Evolutionary conservation across 2,329 filamentous ascomycete genomes (phyloP), one percentile per base, ranked within the genome.

Genomic region (Pseudopyrenochaeta lycopersici): DNA sequence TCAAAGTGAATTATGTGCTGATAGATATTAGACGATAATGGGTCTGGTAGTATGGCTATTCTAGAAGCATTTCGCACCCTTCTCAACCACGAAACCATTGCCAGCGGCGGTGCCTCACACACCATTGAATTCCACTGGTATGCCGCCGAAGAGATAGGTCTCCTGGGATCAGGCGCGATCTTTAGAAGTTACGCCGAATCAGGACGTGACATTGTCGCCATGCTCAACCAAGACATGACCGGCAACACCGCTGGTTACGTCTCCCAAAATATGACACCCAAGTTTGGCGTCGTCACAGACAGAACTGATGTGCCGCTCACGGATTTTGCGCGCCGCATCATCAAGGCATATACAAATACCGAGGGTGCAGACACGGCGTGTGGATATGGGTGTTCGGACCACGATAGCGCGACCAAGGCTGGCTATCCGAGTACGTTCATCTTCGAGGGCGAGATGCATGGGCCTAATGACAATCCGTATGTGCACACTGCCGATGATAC

Each of bases 51-150:
- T 2, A 91, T 97, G 31, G 97, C 93, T 15, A 97, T 96, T 64
- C 85, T 97, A 46, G 93, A 97, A 77, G 90, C 92, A 2, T 85
- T 97, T 71, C 86, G 91, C 29, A 88, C 90, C 32, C 82, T 97
- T 12, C 82, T 97, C 47, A 83, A 84, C 60, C 88, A 88, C 21
- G 77, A 88, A 56, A 84, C 87, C 45, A 83, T 96, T 57, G 77
- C 87, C 30, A 78, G 82, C 45, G 92, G 91, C 15, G 85, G 90
- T 62, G 88, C 87, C 3, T 76, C 85, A 54, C 97, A 97, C 78
- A 96, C 91, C 1, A 82, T 98, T 66, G 94, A 97, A 79, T 97
- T 97, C 76, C 93, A 97, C 78, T 96, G 91, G 91, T 96, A 96
- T 79, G 90, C 88, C 43, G 92, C 91, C 14, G 92, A 96, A 75